These are phyloP conservation scores for Kwoniella bestiolae DNA, from an alignment of 768 basidiomycete genomes.

Conservation along the genomic window DNA sequence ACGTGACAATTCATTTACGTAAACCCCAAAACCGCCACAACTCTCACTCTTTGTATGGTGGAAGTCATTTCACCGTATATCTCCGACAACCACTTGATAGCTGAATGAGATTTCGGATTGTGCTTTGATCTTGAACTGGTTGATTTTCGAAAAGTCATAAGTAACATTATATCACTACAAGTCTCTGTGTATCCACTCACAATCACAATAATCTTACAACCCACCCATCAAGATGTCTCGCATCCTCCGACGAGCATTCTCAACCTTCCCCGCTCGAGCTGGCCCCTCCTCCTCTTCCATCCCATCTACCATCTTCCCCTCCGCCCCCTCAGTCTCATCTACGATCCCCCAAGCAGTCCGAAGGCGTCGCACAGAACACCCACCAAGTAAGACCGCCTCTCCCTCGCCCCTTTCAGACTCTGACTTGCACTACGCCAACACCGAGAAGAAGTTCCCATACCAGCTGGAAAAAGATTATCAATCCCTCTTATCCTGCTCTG, in stretches of 20 bases:
- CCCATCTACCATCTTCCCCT: slow-evolving; percentile 13
- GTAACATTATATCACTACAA: background rate
- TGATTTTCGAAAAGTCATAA: background rate
- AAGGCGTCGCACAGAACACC: slow-evolving; percentile 35
- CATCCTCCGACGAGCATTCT: slow-evolving; percentile 33
- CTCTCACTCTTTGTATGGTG: background rate
- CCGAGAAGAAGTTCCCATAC: slow-evolving; percentile 29
- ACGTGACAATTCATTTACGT: slow-evolving; percentile 6
- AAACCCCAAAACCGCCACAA: slow-evolving; percentile 9
- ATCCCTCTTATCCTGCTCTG: slow-evolving; percentile 6
- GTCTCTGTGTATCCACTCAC: too few species aligned
- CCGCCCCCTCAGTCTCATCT: slow-evolving; percentile 15
- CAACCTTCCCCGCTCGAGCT: slow-evolving; percentile 26
- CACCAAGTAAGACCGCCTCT: slow-evolving; percentile 17
- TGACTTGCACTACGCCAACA: slow-evolving; percentile 18
- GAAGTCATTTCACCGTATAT: slow-evolving; percentile 14
- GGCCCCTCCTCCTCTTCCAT: slow-evolving; percentile 32
- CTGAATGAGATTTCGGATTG: too few species aligned
- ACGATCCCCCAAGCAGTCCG: slow-evolving; percentile 49
- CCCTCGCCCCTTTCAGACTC: slow-evolving; percentile 35
- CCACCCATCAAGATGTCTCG: slow-evolving; percentile 29
- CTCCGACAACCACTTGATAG: slow-evolving; percentile 18
- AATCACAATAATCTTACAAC: background rate
- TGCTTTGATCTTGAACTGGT: background rate
- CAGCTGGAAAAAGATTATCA: slow-evolving; percentile 44